phyloP scores from a whole-genome alignment of 768 basidiomycete genomes.

The Podaxis rugospora region DNA sequence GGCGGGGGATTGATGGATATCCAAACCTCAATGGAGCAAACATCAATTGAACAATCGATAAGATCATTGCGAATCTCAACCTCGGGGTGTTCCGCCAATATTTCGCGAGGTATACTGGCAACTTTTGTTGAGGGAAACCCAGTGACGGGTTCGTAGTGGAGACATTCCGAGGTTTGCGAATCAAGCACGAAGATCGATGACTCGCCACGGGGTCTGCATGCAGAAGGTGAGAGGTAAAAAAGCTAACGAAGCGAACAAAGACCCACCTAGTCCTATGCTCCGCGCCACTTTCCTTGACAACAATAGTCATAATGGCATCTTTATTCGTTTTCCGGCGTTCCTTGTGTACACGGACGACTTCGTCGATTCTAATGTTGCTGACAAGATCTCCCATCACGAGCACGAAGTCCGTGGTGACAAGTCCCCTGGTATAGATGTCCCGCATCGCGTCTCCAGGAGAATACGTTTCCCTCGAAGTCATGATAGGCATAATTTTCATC shows the following conservation, averaged over 20 bases:
- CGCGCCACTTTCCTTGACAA: slow-evolving; percentile 74
- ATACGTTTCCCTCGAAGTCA: slow-evolving; percentile 82
- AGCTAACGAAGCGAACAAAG: neutral
- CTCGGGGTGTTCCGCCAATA: slow-evolving; percentile 68
- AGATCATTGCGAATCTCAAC: slow-evolving; percentile 86
- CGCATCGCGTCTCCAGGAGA: slow-evolving; percentile 91
- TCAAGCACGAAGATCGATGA: slow-evolving; percentile 78
- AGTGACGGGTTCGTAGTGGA: slow-evolving; percentile 78
- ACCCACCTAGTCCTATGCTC: slow-evolving; percentile 70
- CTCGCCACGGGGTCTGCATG: slow-evolving; percentile 60
- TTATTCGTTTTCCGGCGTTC: slow-evolving; percentile 82
- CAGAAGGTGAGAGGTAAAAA: slow-evolving; percentile 8
- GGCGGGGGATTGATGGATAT: neutral
- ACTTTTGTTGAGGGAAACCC: slow-evolving; percentile 62
- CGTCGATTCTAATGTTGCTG: slow-evolving; percentile 88
- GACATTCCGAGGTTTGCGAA: slow-evolving; percentile 68
- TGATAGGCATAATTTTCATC: slow-evolving; percentile 79
- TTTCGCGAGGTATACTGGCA: slow-evolving; percentile 72
- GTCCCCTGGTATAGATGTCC: slow-evolving; percentile 87
- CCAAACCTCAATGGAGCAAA: slow-evolving; percentile 88
- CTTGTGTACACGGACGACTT: slow-evolving; percentile 86
- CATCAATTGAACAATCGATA: slow-evolving; percentile 84
- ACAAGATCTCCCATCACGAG: slow-evolving; percentile 90
- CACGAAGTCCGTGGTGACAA: slow-evolving; percentile 88
- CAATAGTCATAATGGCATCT: slow-evolving; percentile 96